Percentiles rank a stretch among this genome's conserved stretches.
These are phyloP conservation scores for Dalbergia cochinchinensis DNA, from an alignment of 306 rosid genomes.

Conservation along the genomic window DNA sequence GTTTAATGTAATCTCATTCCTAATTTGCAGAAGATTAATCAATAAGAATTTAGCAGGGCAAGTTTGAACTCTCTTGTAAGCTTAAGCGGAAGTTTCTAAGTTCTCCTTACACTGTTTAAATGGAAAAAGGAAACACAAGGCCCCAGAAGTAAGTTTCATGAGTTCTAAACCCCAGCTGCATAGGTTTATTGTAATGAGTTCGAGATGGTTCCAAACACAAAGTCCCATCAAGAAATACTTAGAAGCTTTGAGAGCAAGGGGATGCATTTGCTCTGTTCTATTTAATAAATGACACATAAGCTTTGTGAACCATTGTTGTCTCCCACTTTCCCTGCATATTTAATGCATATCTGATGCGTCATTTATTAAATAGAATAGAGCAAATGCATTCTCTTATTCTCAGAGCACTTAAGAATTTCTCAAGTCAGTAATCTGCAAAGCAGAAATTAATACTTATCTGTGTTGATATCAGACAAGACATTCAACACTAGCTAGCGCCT, in stretches of 20 bases:
- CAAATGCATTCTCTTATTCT: too few relatives aligned
- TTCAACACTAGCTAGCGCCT: conserved; percentile 17
- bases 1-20: not conserved
- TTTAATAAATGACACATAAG: too few relatives aligned
- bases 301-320: too few relatives aligned
- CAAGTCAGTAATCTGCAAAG: not conserved
- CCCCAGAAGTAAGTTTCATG: not conserved
- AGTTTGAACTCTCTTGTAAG: not conserved
- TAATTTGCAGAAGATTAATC: conserved; percentile 13
- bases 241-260: too few relatives aligned
- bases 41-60: not conserved
- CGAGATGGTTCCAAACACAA: not conserved
- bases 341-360: too few relatives aligned
- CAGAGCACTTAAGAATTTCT: not conserved
- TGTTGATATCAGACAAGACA: not conserved
- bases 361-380: too few relatives aligned
- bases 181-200: not conserved
- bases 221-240: not conserved
- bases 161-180: conserved; percentile 8
- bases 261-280: too few relatives aligned
- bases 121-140: not conserved
- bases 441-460: conserved; percentile 4
- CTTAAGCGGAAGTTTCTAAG: not conserved
- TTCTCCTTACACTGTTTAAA: not conserved
- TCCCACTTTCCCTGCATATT: too few relatives aligned